These are phyloP conservation scores for Priceomyces carsonii DNA, from an alignment of 805 yeast genomes.

Conservation along the genomic window DNA sequence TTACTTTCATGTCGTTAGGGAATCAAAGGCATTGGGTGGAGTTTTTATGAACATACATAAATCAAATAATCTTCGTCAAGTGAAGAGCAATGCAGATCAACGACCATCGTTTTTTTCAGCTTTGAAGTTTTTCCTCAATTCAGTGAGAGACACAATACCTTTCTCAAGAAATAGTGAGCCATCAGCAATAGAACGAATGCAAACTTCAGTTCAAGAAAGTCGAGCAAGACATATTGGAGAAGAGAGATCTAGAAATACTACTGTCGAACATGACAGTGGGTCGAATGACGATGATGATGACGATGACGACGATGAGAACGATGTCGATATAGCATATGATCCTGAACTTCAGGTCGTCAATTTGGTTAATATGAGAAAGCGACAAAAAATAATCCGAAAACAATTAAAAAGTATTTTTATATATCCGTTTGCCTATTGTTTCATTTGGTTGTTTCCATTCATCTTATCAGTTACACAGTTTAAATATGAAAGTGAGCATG, in stretches of 20 bases:
- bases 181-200: too few species aligned
- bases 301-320: constrained; percentile 22
- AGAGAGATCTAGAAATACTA: too few species aligned
- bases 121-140: constrained; percentile 25
- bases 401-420: constrained; percentile 80
- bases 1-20: constrained; percentile 68
- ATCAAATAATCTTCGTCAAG: constrained; percentile 7
- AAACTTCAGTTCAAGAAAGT: too few species aligned
- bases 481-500: constrained; percentile 45
- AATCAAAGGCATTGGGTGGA: constrained; percentile 57
- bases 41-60: constrained; percentile 36
- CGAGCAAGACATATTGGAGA: background rate
- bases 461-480: constrained; percentile 61
- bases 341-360: constrained; percentile 58
- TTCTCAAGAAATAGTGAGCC: too few species aligned
- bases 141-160: too few species aligned
- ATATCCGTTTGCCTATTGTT: constrained; percentile 79
- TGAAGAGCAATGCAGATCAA: constrained; percentile 9
- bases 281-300: constrained; percentile 8
- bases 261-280: too few species aligned
- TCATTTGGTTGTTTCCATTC: constrained; percentile 82
- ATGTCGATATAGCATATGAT: constrained; percentile 24
- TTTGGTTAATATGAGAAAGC: constrained; percentile 57
- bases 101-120: constrained; percentile 37
- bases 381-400: constrained; percentile 67